These are phyloP conservation scores for Physcomitrium patens DNA, from an alignment of 225 moss, liverwort and hornwort genomes.

Conservation along the genomic window DNA sequence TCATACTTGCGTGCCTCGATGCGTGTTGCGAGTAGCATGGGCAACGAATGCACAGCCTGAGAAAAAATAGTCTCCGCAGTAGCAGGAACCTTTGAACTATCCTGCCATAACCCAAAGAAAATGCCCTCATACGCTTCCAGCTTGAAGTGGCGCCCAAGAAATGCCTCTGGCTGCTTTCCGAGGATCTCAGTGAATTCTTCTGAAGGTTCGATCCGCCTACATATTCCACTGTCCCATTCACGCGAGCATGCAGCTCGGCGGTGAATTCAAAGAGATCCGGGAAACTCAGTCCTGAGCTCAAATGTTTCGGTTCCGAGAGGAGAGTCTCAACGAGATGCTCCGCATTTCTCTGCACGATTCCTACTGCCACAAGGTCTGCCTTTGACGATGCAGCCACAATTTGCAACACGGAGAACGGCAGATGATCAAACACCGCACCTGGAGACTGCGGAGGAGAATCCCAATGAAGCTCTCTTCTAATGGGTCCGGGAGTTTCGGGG, in stretches of 20 bases:
- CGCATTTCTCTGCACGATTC: slow-evolving; percentile 54
- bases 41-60: slow-evolving; percentile 73
- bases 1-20: slow-evolving; percentile 83
- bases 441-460: slow-evolving; percentile 92
- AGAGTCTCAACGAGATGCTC: slow-evolving; percentile 63
- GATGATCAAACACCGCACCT: slow-evolving; percentile 61
- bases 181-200: slow-evolving; percentile 60
- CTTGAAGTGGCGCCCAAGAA: slow-evolving; percentile 64
- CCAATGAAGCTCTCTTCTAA: slow-evolving; percentile 74
- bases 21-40: slow-evolving; percentile 72
- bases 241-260: slow-evolving; percentile 44
- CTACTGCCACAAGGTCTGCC: slow-evolving; percentile 75
- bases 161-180: slow-evolving; percentile 62
- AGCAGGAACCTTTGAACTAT: slow-evolving; percentile 45
- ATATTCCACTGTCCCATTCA: slow-evolving; percentile 55
- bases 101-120: slow-evolving; percentile 73
- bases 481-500: slow-evolving; percentile 48
- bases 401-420: slow-evolving; percentile 73
- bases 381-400: slow-evolving; percentile 73
- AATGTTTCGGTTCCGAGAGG: slow-evolving; percentile 51
- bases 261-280: slow-evolving; percentile 54
- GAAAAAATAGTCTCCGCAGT: slow-evolving; percentile 69
- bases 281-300: slow-evolving; percentile 26
- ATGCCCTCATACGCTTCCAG: slow-evolving; percentile 69
- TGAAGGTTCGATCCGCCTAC: slow-evolving; percentile 57